These are phyloP conservation scores for Lepiota subincarnata DNA, from an alignment of 768 basidiomycete species.

Conservation along the genomic window DNA sequence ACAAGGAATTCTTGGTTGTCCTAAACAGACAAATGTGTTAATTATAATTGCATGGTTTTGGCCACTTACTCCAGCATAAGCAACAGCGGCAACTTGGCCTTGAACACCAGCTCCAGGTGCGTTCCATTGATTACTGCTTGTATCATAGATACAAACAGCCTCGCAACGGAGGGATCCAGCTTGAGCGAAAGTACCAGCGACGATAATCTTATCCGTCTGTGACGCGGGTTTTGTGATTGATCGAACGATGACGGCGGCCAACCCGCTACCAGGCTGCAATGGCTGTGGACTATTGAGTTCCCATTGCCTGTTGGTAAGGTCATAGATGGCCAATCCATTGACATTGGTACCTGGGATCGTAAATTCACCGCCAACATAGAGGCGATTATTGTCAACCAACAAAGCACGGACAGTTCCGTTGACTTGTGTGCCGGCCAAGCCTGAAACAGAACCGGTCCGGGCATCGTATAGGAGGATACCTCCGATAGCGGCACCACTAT, in stretches of 20 bases:
- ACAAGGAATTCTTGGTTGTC: slow-evolving; percentile 64
- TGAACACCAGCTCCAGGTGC: slow-evolving; percentile 74
- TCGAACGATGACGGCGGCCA: slow-evolving; percentile 55
- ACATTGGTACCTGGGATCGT: slow-evolving; percentile 50
- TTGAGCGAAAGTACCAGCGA: slow-evolving; percentile 83
- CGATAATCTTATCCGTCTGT: slow-evolving; percentile 60
- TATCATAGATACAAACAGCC: slow-evolving; percentile 76
- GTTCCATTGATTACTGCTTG: slow-evolving; percentile 69
- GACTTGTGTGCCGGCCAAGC: slow-evolving; percentile 58
- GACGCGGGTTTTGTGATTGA: slow-evolving; percentile 63
- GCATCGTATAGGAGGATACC: slow-evolving; percentile 73
- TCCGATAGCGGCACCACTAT: slow-evolving; percentile 35
- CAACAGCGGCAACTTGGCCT: slow-evolving; percentile 76
- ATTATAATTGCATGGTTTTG: slow-evolving; percentile 1
- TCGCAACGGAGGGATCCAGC: slow-evolving; percentile 75
- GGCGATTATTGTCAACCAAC: slow-evolving; percentile 59
- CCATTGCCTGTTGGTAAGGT: slow-evolving; percentile 66
- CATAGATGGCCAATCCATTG: slow-evolving; percentile 77
- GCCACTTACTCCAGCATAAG: slow-evolving; percentile 73
- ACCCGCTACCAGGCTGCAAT: slow-evolving; percentile 52
- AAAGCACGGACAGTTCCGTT: slow-evolving; percentile 77
- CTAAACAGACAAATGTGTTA: slow-evolving; percentile 30
- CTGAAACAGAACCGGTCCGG: slow-evolving; percentile 39
- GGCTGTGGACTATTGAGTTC: slow-evolving; percentile 51
- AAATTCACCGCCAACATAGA: slow-evolving; percentile 88